Percentiles rank a stretch among this genome's conserved stretches.
phyloP scores from a whole-genome alignment of 192 early-diverging fungal species.

The Entophlyctis helioformis region DNA sequence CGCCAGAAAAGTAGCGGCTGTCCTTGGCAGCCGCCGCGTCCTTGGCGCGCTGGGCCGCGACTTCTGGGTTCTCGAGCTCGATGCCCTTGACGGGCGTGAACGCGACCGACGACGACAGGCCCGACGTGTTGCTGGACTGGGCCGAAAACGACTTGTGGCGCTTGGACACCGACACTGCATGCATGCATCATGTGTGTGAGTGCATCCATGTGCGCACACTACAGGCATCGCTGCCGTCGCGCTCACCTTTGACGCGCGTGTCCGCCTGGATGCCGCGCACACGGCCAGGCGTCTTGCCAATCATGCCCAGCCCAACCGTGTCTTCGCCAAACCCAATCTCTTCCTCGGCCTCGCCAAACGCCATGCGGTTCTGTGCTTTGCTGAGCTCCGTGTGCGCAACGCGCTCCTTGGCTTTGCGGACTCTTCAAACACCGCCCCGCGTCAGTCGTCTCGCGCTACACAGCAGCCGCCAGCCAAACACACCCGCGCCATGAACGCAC shows the following conservation, averaged over 20 bases:
- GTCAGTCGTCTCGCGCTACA: too few relatives aligned
- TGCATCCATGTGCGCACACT: not conserved
- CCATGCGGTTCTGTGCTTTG: conserved; percentile 81
- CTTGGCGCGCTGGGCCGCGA: conserved; percentile 7
- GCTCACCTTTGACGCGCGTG: conserved; percentile 55
- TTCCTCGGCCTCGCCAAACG: conserved; percentile 84
- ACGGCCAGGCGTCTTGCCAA: conserved; percentile 71
- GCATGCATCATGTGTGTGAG: not conserved
- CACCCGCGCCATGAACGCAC: conserved; percentile 13
- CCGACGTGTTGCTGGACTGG: conserved; percentile 43
- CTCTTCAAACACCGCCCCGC: too few relatives aligned
- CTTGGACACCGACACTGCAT: conserved; percentile 12
- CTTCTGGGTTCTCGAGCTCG: conserved; percentile 78
- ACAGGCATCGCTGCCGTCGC: not conserved
- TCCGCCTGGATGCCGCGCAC: conserved; percentile 63
- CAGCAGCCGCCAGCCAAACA: too few relatives aligned
- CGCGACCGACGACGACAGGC: conserved; percentile 75
- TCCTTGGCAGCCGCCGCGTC: conserved; percentile 1
- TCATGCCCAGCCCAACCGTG: conserved; percentile 79
- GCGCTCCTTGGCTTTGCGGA: conserved; percentile 69
- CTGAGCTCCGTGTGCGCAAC: conserved; percentile 76
- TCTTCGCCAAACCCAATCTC: conserved; percentile 75
- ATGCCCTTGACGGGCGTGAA: conserved; percentile 94
- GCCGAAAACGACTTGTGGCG: conserved; percentile 6
- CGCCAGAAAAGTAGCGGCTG: conserved; percentile 12